Base-by-base conservation (phyloP, 805 yeast species). In the Hanseniaspora opuntiae region DNA sequence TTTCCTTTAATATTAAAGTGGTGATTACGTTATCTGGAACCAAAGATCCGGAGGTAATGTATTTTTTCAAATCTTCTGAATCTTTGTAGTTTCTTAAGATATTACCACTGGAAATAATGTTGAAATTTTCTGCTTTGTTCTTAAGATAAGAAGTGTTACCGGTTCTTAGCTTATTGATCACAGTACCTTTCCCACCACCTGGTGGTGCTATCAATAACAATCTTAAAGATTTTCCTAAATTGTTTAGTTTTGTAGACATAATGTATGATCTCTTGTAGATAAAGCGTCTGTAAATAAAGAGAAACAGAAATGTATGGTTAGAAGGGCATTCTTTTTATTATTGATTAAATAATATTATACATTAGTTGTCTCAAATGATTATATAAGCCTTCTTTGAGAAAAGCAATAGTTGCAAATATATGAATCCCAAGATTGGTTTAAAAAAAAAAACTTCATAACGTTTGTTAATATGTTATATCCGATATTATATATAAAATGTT, bases 151-250 rank as follows among this genome's bases (percentile, higher is more conserved):
- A 3, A 8, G 48, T 41, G 12, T 44, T 36, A 35, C 39, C 44
- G 50, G 76, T 74, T 55, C 82, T 64, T 4, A 89, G 70, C 56
- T 81, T 73, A 2, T 83, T 68, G 0, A 96, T 84, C 59, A 84
- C 85, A 0, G 97, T 89, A 1, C 97, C 97, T 64, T 89, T 89
- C 0, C 97, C 97, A 0, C 96, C 76, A 0, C 97, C 97, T 0
- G 97, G 97, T 0, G 97, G 95, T 3, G 97, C 97, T 25, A 90
- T 69, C 9, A 89, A 71, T 28, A 89, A 72, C 38, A 87, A 66
- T 60, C 96, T 71, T 17, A 84, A 63, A 1, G 89, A 81, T 3
- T 53, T 59, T 4, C 47, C 47, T 32, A 44, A 12, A n/a, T 42
- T 25, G 33, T 28, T 42, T 12, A 44, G 16, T 7, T 14, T 39